Percentiles rank a stretch among this genome's conserved stretches.
phyloP scores from a whole-genome alignment of 1,139 yeast species.

The Hyphopichia fennica region DNA sequence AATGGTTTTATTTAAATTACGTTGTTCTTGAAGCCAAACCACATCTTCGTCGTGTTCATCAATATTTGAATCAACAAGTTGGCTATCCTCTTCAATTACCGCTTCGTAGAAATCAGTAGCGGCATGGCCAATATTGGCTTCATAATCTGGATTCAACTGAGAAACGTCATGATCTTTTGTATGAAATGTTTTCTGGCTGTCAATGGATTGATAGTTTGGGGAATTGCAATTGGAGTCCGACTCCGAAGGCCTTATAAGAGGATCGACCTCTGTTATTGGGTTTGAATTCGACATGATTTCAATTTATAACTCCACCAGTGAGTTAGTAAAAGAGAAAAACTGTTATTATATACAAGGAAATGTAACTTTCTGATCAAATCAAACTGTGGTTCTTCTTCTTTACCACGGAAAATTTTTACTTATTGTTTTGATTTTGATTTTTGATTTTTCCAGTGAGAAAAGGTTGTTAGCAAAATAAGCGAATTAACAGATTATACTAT shows the following conservation, averaged over 20 bases:
- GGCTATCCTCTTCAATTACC: constrained; percentile 22
- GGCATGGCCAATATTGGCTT: constrained; percentile 10
- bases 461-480: too few relatives aligned
- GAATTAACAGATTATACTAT: too few relatives aligned
- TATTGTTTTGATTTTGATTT: too few relatives aligned
- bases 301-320: too few relatives aligned
- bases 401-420: too few relatives aligned
- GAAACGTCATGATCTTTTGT: background rate
- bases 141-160: constrained; percentile 21
- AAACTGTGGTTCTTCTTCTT: too few relatives aligned
- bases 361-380: too few relatives aligned
- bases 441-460: too few relatives aligned
- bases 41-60: constrained; percentile 27
- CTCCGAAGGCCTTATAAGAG: background rate
- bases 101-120: constrained; percentile 17
- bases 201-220: background rate
- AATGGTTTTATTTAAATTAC: constrained; percentile 22
- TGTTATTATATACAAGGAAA: too few relatives aligned
- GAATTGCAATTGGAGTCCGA: background rate
- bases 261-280: background rate
- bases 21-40: constrained; percentile 30
- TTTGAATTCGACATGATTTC: constrained; percentile 11
- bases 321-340: too few relatives aligned
- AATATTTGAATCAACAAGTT: background rate
- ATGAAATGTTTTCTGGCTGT: background rate